These are phyloP conservation scores for Glycine tomentella DNA, from an alignment of 306 rosid species.

Conservation along the genomic window DNA sequence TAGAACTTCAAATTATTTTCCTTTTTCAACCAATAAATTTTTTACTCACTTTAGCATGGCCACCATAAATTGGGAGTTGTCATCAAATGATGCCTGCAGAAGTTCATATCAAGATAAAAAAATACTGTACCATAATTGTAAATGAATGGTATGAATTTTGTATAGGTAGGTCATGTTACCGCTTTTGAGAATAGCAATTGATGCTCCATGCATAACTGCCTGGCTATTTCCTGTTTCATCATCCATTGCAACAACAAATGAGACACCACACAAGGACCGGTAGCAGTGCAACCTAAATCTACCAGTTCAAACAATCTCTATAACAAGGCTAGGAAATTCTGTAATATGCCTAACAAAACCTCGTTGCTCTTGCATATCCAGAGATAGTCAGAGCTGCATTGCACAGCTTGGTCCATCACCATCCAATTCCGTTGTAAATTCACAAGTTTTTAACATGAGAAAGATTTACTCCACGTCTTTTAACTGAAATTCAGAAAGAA, in stretches of 20 bases:
- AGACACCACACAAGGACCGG: slow-evolving; percentile 34
- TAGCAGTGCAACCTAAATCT: slow-evolving; percentile 29
- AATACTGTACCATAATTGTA: slow-evolving; percentile 13
- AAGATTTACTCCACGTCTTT: slow-evolving; percentile 17
- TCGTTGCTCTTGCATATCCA: slow-evolving; percentile 11
- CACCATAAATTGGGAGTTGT: slow-evolving; percentile 88
- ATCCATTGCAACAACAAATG: slow-evolving; percentile 44
- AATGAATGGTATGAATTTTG: slow-evolving; percentile 16
- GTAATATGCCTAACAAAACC: slow-evolving; percentile 6
- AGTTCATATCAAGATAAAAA: slow-evolving; percentile 38
- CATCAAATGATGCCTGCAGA: slow-evolving; percentile 90
- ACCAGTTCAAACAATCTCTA: slow-evolving; percentile 23
- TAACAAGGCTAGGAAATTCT: background rate
- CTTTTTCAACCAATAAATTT: slow-evolving; percentile 31
- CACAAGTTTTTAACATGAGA: slow-evolving; percentile 21
- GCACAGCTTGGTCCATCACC: slow-evolving; percentile 25
- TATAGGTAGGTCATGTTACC: slow-evolving; percentile 57
- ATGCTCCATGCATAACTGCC: slow-evolving; percentile 90
- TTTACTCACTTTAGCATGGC: slow-evolving; percentile 85
- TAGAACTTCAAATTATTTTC: slow-evolving; percentile 22
- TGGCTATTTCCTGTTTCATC: slow-evolving; percentile 85
- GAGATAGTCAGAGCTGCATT: slow-evolving; percentile 26
- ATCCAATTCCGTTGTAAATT: slow-evolving; percentile 22
- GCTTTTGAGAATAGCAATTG: slow-evolving; percentile 80
- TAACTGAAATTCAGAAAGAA: slow-evolving; percentile 18